Evolutionary conservation across 345 rosid genomes (phyloP).

Genomic region (Eucalyptus virginea): DNA sequence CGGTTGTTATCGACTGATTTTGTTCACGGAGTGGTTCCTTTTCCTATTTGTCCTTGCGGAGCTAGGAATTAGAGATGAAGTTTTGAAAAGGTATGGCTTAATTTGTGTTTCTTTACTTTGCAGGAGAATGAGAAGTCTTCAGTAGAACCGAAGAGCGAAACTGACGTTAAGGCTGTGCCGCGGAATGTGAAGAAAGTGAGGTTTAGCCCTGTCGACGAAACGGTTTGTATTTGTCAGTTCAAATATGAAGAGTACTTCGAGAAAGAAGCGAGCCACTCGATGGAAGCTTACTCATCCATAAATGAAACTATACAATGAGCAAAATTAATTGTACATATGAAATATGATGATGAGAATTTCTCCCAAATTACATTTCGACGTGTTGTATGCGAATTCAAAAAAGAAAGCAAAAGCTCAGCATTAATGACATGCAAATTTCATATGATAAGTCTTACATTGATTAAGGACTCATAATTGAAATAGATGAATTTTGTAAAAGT

Average conservation of each 20-base stretch:
- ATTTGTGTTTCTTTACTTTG: not conserved
- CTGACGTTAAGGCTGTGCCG: not conserved
- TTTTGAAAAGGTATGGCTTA: not conserved
- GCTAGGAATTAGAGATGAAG: not conserved
- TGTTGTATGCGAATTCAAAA: too few relatives aligned
- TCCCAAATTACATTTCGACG: too few relatives aligned
- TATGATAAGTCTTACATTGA: too few relatives aligned
- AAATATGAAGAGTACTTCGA: not conserved
- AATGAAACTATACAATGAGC: too few relatives aligned
- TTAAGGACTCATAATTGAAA: too few relatives aligned
- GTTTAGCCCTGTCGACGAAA: conserved; percentile 45
- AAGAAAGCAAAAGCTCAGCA: too few relatives aligned
- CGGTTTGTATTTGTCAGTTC: conserved; percentile 28
- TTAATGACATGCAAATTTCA: too few relatives aligned
- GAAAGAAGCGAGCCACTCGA: not conserved
- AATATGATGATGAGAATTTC: too few relatives aligned
- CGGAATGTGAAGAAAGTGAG: conserved; percentile 34
- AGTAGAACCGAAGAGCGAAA: not conserved
- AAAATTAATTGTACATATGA: too few relatives aligned
- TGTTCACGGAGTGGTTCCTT: not conserved
- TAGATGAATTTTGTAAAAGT: too few relatives aligned
- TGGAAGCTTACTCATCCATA: too few relatives aligned
- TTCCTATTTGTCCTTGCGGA: not conserved
- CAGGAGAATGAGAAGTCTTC: conserved; percentile 9
- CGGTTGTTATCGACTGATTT: not conserved